Evolutionary conservation across 2,329 filamentous ascomycete species (phyloP).

Genomic region (Leptoxyphium fumago): DNA sequence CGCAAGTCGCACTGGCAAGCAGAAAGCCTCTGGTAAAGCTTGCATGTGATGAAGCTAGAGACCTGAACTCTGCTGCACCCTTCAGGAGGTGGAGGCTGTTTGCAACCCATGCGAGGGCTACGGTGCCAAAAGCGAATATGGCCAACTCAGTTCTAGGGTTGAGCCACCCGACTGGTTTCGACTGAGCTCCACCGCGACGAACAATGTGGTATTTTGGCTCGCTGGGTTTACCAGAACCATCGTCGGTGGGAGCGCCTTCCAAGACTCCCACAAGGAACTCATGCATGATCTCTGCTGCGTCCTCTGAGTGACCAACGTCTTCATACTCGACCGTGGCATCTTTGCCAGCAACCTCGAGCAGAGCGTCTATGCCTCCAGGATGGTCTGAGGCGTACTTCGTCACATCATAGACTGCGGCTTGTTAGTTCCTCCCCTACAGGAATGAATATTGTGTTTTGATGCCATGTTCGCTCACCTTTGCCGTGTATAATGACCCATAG

Average conservation of each 20-base stretch:
- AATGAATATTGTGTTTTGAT: background rate
- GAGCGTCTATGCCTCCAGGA: constrained; percentile 81
- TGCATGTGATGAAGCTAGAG: background rate
- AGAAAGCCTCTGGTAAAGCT: constrained; percentile 26
- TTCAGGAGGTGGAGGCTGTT: background rate
- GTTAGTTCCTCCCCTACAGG: background rate
- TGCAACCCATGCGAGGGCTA: constrained; percentile 3
- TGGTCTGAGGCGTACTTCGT: constrained; percentile 93
- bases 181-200: constrained; percentile 1
- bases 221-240: background rate
- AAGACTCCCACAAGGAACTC: constrained; percentile 23
- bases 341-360: constrained; percentile 91
- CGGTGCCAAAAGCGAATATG: constrained; percentile 3
- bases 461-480: constrained; percentile 17
- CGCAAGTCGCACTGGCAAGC: constrained; percentile 15
- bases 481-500: constrained; percentile 98
- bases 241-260: constrained; percentile 7
- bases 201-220: constrained; percentile 4
- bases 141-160: constrained; percentile 3
- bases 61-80: background rate
- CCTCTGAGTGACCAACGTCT: constrained; percentile 53
- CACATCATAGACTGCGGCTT: constrained; percentile 57
- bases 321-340: constrained; percentile 85
- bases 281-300: constrained; percentile 28
- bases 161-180: constrained; percentile 1